These are phyloP conservation scores for Daldinia bambusicola DNA, from an alignment of 495 filamentous ascomycete genomes.

Conservation along the genomic window DNA sequence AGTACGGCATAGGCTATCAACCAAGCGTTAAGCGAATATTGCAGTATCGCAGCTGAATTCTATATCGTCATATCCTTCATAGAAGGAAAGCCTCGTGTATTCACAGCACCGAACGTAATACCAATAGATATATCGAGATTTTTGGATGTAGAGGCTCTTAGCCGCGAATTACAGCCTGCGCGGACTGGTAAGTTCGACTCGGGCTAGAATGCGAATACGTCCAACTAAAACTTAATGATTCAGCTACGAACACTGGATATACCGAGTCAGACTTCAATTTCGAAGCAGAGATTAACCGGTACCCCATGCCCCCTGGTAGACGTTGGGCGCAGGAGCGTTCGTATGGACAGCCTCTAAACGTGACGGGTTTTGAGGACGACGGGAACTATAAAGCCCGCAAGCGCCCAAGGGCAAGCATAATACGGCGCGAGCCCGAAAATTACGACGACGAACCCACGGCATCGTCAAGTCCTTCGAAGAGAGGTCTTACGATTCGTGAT, in stretches of 20 bases:
- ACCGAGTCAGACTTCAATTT: conserved; percentile 37
- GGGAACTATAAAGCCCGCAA: conserved; percentile 49
- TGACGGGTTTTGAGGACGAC: conserved; percentile 41
- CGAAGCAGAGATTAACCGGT: conserved; percentile 26
- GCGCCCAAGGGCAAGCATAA: conserved; percentile 47
- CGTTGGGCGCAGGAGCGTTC: conserved; percentile 28
- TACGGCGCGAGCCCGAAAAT: conserved; percentile 36
- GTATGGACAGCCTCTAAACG: conserved; percentile 25
- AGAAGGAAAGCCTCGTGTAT: conserved; percentile 48
- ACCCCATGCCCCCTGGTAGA: conserved; percentile 16
- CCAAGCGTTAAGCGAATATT: conserved; percentile 52
- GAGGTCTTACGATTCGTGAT: conserved; percentile 65
- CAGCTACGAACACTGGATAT: conserved; percentile 31
- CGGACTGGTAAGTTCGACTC: conserved; percentile 34
- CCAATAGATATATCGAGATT: conserved; percentile 44
- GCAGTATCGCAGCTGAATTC: conserved; percentile 49
- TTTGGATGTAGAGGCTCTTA: conserved; percentile 48
- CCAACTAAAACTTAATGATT: conserved; percentile 14
- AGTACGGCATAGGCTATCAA: conserved; percentile 49
- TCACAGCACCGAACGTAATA: conserved; percentile 46
- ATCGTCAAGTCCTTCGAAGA: conserved; percentile 40
- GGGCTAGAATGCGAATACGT: neutral
- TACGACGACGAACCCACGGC: conserved; percentile 46
- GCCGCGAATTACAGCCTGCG: conserved; percentile 31
- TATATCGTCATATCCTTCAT: conserved; percentile 53